Conservation (phyloP, 2,329 filamentous ascomycete genomes). For the Alternaria longipes region DNA sequence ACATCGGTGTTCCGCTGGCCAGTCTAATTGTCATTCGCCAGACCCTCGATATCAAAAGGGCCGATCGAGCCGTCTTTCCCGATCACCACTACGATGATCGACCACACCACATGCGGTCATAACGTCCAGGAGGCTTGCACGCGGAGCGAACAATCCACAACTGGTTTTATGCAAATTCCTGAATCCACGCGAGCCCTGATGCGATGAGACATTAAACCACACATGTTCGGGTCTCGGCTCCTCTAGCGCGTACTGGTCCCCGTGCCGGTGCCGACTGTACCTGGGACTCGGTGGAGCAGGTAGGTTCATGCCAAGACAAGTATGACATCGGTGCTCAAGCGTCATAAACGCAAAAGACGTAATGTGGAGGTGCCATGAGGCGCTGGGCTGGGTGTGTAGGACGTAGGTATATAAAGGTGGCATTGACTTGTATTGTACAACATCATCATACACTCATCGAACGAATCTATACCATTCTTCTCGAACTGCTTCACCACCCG, state of each 20-base stretch:
- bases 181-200: background rate
- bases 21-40: background rate
- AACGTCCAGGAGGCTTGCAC: background rate
- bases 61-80: conserved; percentile 11
- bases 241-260: background rate
- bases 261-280: background rate
- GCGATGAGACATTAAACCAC: background rate
- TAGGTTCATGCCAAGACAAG: conserved; percentile 1
- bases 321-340: conserved; percentile 3
- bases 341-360: background rate
- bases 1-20: background rate
- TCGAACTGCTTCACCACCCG: too few species aligned
- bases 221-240: conserved; percentile 6
- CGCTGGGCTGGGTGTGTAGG: background rate
- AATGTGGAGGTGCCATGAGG: background rate
- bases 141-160: background rate
- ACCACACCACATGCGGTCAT: conserved; percentile 6
- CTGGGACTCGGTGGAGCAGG: background rate
- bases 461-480: background rate
- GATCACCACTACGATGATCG: conserved; percentile 2
- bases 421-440: background rate
- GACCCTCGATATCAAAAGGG: background rate
- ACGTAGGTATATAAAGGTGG: background rate
- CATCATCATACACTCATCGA: background rate
- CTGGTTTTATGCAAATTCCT: background rate